phyloP scores from a whole-genome alignment of 768 basidiomycete species.

The Mycena maculata region DNA sequence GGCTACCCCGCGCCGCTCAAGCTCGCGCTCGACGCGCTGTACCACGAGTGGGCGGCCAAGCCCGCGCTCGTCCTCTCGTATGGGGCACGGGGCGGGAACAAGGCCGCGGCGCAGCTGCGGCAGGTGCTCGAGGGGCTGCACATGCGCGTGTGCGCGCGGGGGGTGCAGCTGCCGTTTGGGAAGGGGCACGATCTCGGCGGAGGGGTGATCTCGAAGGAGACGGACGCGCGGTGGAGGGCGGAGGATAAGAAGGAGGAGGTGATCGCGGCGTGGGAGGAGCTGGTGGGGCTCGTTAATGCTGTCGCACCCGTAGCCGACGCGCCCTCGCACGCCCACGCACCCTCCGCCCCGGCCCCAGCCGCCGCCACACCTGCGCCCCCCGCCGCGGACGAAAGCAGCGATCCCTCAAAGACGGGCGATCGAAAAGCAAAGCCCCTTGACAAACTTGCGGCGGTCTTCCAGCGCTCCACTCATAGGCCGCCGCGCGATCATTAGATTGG shows the following conservation, averaged over 20 bases:
- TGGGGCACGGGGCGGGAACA: slow-evolving; percentile 48
- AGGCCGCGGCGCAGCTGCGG: slow-evolving; percentile 41
- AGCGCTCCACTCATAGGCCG: too few relatives aligned
- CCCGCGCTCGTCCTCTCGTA: slow-evolving; percentile 48
- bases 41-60: slow-evolving; percentile 50
- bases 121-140: slow-evolving; percentile 40
- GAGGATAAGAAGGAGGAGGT: slow-evolving; percentile 29
- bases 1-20: slow-evolving; percentile 52
- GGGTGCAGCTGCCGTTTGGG: slow-evolving; percentile 20
- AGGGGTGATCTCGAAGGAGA: slow-evolving; percentile 11
- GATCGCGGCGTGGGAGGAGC: slow-evolving; percentile 21
- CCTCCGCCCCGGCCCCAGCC: too few relatives aligned
- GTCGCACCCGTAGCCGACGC: too few relatives aligned
- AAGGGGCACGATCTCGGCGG: slow-evolving; percentile 14
- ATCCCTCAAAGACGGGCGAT: too few relatives aligned
- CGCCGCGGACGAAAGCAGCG: too few relatives aligned
- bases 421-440: too few relatives aligned
- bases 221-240: slow-evolving; percentile 18
- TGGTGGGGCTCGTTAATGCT: not conserved
- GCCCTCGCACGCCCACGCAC: too few relatives aligned
- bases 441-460: too few relatives aligned
- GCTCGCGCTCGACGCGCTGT: slow-evolving; percentile 54
- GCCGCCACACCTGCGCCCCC: too few relatives aligned
- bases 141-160: slow-evolving; percentile 22
- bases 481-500: too few relatives aligned